phyloP scores from a whole-genome alignment of 106 monocot genomes.

The Triglochin maritima region DNA sequence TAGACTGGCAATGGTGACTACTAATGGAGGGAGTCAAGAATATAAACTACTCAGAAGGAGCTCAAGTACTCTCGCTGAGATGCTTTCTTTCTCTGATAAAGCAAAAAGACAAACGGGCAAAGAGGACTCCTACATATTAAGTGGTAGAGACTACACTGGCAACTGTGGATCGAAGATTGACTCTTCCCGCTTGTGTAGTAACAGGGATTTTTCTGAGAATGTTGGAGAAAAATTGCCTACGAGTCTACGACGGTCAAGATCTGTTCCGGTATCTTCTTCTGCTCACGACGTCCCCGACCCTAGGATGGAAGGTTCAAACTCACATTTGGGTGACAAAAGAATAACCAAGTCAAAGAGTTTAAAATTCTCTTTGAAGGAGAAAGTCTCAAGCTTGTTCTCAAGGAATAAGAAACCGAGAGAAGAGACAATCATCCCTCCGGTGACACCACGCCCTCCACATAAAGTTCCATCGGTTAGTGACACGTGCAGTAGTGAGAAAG shows the following conservation, averaged over 20 bases:
- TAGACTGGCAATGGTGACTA: slow-evolving; percentile 45
- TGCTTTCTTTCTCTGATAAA: slow-evolving; percentile 33
- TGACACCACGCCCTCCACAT: not conserved
- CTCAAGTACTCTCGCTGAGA: slow-evolving; percentile 46
- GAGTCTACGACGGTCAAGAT: slow-evolving; percentile 33
- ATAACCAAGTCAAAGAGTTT: slow-evolving; percentile 12
- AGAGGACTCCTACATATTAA: slow-evolving; percentile 5
- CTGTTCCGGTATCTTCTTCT: slow-evolving; percentile 31
- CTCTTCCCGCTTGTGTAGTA: slow-evolving; percentile 4
- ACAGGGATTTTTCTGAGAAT: slow-evolving; percentile 2
- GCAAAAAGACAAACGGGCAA: slow-evolving; percentile 11
- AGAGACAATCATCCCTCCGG: not conserved
- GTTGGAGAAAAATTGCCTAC: slow-evolving; percentile 1
- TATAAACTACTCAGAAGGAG: slow-evolving; percentile 18
- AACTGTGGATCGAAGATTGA: slow-evolving; percentile 1
- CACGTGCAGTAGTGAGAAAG: not conserved
- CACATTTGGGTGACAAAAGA: slow-evolving; percentile 9
- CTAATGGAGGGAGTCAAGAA: slow-evolving; percentile 24
- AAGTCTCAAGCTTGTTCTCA: slow-evolving; percentile 42
- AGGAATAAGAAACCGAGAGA: slow-evolving; percentile 24
- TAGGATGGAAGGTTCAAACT: slow-evolving; percentile 5
- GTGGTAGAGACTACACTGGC: slow-evolving; percentile 10
- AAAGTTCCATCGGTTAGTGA: not conserved
- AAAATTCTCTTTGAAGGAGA: slow-evolving; percentile 33
- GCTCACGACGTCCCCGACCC: slow-evolving; percentile 6